Evolutionary conservation across 768 basidiomycete species (phyloP).

Genomic region (Botryobasidium botryosum): DNA sequence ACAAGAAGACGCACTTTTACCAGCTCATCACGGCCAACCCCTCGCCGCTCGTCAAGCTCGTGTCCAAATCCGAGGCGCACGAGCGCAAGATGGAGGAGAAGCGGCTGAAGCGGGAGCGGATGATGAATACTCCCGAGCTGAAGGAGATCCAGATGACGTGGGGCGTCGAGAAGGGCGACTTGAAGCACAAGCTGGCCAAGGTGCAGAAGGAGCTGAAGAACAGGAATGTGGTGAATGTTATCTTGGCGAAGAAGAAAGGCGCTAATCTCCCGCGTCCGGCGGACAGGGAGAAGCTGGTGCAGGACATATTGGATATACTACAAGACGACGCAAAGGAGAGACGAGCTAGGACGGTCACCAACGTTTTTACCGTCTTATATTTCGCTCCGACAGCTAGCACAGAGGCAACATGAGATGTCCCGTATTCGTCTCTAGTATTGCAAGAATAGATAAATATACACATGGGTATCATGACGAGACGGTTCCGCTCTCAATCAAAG

Average conservation of each 20-base stretch:
- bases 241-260: conserved; percentile 35
- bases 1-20: conserved; percentile 28
- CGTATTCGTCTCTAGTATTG: no score
- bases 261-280: conserved; percentile 18
- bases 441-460: no score
- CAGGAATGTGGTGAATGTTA: conserved; percentile 39
- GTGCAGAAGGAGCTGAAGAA: conserved; percentile 39
- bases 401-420: no score
- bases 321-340: conserved; percentile 19
- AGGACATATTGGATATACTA: conserved; percentile 27
- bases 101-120: conserved; percentile 22
- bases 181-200: conserved; percentile 48
- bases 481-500: no score
- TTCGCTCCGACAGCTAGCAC: no score
- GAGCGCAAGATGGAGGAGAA: conserved; percentile 24
- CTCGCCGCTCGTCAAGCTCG: conserved; percentile 41
- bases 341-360: neutral
- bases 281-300: conserved; percentile 30
- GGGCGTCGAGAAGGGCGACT: conserved; percentile 40
- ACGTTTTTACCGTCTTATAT: no score
- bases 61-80: conserved; percentile 29
- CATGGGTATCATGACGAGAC: no score
- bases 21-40: conserved; percentile 38
- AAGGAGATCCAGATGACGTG: conserved; percentile 67
- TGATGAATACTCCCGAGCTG: conserved; percentile 18